Evolutionary conservation across 768 basidiomycete species (phyloP), one percentile per base, ranked within the genome.

Genomic region (Hygrophoropsis aurantiaca): DNA sequence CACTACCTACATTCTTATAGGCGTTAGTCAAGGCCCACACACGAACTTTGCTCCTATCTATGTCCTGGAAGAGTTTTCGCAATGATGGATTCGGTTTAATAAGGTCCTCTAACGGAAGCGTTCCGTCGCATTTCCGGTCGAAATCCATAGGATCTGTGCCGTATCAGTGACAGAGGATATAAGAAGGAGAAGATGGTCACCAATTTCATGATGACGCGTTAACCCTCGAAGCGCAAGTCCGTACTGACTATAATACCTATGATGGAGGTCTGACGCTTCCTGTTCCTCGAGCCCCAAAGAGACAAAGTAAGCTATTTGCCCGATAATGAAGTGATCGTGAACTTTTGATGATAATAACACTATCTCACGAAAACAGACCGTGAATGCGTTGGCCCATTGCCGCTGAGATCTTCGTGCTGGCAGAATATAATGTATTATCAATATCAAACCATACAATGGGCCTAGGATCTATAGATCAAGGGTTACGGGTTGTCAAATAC

Each of bases 1-100:
- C 26, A 23, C 16, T 18, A 66, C 74, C 37, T 64, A 90, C 90
- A 19, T 79, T 72, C 46, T 74, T 74, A 62, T 91, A 92, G 10
- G 91, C 91, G 59, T 94, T 94, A 3, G 91, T 94, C 35, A 93
- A 66, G 3, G 79, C 89, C 90, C 90, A 93, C 4, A 93, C 82
- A n/a, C 81, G 78, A 8, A 74, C 80, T 62, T 87, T 91, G 23
- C 72, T 75, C 39, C 83, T 79, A 58, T 94, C 88, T 24, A 94
- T 81, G 59, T 93, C 88, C 61, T 85, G 68, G 42, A 94, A 75
- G 5, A 94, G 75, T 56, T 82, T 77, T 18, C 82, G 80, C 9
- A 87, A 61, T 7, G 53, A 58, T 6, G 84, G 79, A 58, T 86
- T 71, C 24, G 83, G 86, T 21, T 75, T 72, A 52, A 94, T 82